Conservation (phyloP, 257 asterid species). For the Forsythia suspensa region DNA sequence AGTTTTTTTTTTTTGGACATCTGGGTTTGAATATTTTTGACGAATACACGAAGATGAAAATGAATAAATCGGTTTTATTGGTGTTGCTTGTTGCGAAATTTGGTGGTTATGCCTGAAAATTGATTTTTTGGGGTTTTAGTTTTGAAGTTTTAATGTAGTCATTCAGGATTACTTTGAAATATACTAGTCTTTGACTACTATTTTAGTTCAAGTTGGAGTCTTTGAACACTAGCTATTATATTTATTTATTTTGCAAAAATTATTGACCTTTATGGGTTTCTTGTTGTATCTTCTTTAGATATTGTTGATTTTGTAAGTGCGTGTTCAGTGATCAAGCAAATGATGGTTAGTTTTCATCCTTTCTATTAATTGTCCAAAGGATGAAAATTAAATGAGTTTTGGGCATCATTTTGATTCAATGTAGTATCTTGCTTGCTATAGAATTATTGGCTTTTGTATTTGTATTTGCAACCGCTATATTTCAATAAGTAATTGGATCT, state of each 20-base stretch:
- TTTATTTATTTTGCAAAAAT: background rate
- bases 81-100: background rate
- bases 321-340: background rate
- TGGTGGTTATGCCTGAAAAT: background rate
- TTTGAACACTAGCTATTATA: background rate
- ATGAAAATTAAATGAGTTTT: background rate
- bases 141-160: background rate
- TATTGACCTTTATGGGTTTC: background rate
- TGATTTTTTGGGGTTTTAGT: background rate
- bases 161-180: background rate
- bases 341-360: background rate
- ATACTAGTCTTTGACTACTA: background rate
- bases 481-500: no score
- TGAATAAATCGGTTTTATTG: no score
- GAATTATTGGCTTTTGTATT: background rate
- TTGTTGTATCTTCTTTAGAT: background rate
- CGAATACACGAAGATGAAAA: background rate
- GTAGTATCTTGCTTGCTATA: background rate
- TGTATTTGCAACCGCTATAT: background rate
- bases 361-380: background rate
- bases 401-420: background rate
- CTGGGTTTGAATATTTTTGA: no score
- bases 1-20: no score
- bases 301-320: no score
- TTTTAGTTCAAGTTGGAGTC: background rate